phyloP scores from a whole-genome alignment of 225 moss, liverwort and hornwort genomes.

The Anthoceros angustus region DNA sequence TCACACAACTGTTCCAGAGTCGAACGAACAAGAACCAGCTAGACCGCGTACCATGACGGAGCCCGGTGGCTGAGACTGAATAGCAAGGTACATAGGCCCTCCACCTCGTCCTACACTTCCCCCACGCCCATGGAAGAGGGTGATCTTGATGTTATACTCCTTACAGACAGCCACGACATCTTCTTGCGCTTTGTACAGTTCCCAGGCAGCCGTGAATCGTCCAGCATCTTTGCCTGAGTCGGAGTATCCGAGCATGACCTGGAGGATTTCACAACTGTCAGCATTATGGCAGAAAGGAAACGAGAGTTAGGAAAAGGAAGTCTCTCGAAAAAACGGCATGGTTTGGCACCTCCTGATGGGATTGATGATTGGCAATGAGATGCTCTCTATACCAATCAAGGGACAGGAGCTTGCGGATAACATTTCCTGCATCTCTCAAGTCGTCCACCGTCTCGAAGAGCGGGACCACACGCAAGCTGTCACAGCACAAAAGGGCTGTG shows the following conservation, averaged over 20 bases:
- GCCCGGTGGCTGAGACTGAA: constrained; percentile 83
- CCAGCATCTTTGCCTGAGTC: constrained; percentile 87
- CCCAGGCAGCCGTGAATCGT: constrained; percentile 73
- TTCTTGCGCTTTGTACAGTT: constrained; percentile 84
- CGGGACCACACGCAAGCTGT: constrained; percentile 59
- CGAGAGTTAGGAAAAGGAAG: neutral
- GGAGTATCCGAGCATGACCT: constrained; percentile 83
- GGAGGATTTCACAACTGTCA: neutral
- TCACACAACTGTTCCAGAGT: neutral
- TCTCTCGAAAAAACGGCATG: neutral
- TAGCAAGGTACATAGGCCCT: constrained; percentile 76
- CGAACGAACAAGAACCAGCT: neutral
- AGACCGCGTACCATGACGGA: constrained; percentile 47
- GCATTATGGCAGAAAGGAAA: neutral
- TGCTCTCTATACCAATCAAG: constrained; percentile 77
- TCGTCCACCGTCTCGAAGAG: constrained; percentile 86
- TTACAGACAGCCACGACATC: constrained; percentile 71
- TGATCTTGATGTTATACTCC: constrained; percentile 66
- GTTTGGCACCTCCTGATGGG: constrained; percentile 46
- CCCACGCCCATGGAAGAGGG: constrained; percentile 65
- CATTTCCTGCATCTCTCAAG: constrained; percentile 51
- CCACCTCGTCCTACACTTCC: constrained; percentile 81
- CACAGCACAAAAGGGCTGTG: neutral
- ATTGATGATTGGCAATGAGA: constrained; percentile 46
- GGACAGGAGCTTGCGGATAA: constrained; percentile 54